These are phyloP conservation scores for Kuraishia molischiana DNA, from an alignment of 805 yeast species.

Conservation along the genomic window DNA sequence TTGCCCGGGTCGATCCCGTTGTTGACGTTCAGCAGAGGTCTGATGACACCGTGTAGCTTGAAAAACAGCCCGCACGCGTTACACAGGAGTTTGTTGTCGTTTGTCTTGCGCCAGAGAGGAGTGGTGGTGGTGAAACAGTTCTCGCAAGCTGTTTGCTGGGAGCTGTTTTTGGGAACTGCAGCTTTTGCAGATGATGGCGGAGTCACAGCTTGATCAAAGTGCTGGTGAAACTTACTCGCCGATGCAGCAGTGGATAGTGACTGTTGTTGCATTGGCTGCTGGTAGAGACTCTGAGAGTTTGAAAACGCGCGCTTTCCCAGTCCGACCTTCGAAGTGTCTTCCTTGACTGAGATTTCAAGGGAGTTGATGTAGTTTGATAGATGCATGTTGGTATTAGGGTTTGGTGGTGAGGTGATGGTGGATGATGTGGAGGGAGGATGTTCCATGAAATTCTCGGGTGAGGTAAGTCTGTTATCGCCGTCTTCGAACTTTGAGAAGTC, in stretches of 20 bases:
- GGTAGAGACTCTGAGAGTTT: not conserved
- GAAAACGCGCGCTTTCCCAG: slow-evolving; percentile 2
- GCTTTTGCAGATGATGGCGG: not conserved
- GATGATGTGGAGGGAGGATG: not conserved
- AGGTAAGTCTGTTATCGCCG: not conserved
- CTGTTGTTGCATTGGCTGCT: not conserved
- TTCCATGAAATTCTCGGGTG: not conserved
- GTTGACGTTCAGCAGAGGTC: slow-evolving; percentile 16
- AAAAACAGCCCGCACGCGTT: slow-evolving; percentile 90
- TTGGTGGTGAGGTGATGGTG: not conserved
- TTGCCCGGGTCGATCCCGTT: slow-evolving; percentile 3
- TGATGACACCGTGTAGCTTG: slow-evolving; percentile 65
- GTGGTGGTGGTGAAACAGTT: slow-evolving; percentile 89
- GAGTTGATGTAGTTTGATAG: slow-evolving; percentile 21
- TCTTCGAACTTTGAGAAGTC: slow-evolving; percentile 18
- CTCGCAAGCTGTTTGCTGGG: slow-evolving; percentile 48
- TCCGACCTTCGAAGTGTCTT: slow-evolving; percentile 8
- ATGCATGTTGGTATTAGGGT: slow-evolving; percentile 6
- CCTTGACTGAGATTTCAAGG: slow-evolving; percentile 20
- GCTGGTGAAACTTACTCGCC: not conserved
- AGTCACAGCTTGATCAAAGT: too few relatives aligned
- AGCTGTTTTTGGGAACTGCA: not conserved
- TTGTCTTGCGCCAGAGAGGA: slow-evolving; percentile 84
- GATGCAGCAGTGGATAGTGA: not conserved
- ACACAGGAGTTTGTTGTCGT: slow-evolving; percentile 75